Base-by-base conservation (phyloP, 345 rosid genomes). In the Salix arbutifolia region DNA sequence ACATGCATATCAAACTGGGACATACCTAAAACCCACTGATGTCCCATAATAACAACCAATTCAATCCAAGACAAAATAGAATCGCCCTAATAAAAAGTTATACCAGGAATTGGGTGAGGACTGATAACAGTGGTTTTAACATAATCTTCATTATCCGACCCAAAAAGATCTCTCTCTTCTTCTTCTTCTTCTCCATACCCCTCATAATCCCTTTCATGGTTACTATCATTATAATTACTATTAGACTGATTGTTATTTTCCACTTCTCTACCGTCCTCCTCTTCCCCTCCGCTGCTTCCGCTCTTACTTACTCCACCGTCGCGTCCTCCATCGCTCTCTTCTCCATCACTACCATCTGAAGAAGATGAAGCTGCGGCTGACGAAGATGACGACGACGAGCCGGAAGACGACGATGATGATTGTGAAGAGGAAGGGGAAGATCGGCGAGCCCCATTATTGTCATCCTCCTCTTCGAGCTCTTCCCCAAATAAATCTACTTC, bases 131-230 rank as follows among this genome's bases (percentile, higher is more conserved):
- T 83, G 66, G 99, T 94, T 77, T 90, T 92, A 69, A 89, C 88
- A 80, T 94, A 94, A 70, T 90, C 97, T 85, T 91, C 93, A 72
- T 92, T 92, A 82, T 92, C 98, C 76, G 97, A 88, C 10, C 94
- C 98, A 83, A 94, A 96, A 60, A 94, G 91, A 87, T 96, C 98
- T 30, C 72, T 86, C 5, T 84, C 92, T 4, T 81, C 84, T 4
- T 61, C 35, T 14, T 72, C 82, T 18, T 78, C 92, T 6, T 79
- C 84, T 3, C 42, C 33, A 5, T 66, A 73, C 13, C 74, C 83
- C 33, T 38, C 31, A 77, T 44, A 40, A 66, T 28, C 72, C 77
- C 71, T 56, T 30, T 72, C 71, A 67, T 52, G 44, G 38, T 69
- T 71, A 67, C 44, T 52, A 35, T 72, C 68, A 68, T 37, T 28